Evolutionary conservation across 768 basidiomycete species (phyloP).

Genomic region (Hortiboletus campestris): DNA sequence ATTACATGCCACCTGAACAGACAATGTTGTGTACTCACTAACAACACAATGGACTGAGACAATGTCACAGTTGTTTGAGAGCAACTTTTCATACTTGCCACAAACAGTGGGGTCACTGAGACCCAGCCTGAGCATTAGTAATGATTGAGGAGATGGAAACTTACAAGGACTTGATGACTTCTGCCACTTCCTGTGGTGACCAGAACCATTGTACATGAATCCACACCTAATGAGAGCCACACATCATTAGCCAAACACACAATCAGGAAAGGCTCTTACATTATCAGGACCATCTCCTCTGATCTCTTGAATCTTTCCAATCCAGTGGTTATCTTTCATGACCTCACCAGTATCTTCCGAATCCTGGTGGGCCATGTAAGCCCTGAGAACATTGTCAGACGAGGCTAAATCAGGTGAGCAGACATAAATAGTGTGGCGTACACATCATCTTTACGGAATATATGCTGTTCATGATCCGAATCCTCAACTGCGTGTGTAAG

Average conservation of each 20-base stretch:
- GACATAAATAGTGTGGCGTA: constrained; percentile 12
- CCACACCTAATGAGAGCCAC: constrained; percentile 44
- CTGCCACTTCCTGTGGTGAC: constrained; percentile 44
- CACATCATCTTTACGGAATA: constrained; percentile 36
- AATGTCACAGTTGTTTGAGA: constrained; percentile 48
- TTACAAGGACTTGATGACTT: constrained; percentile 48
- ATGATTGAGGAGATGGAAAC: constrained; percentile 11
- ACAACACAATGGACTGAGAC: constrained; percentile 46
- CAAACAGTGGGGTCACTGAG: constrained; percentile 40
- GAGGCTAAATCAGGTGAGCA: not conserved
- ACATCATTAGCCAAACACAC: not conserved
- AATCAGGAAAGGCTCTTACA: constrained; percentile 18
- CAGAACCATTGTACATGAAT: constrained; percentile 56
- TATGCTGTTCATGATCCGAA: constrained; percentile 8
- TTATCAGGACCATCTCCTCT: constrained; percentile 30
- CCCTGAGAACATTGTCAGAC: constrained; percentile 23
- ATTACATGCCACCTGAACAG: not conserved
- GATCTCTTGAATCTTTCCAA: constrained; percentile 49
- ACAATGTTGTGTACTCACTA: constrained; percentile 31
- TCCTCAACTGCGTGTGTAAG: constrained; percentile 13
- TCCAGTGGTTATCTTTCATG: constrained; percentile 47
- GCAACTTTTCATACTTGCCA: constrained; percentile 48
- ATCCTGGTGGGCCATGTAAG: constrained; percentile 28
- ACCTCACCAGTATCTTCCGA: constrained; percentile 2
- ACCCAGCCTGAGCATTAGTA: not conserved